Conservation (phyloP, 345 rosid genomes). For the Euphorbia pulcherrima region DNA sequence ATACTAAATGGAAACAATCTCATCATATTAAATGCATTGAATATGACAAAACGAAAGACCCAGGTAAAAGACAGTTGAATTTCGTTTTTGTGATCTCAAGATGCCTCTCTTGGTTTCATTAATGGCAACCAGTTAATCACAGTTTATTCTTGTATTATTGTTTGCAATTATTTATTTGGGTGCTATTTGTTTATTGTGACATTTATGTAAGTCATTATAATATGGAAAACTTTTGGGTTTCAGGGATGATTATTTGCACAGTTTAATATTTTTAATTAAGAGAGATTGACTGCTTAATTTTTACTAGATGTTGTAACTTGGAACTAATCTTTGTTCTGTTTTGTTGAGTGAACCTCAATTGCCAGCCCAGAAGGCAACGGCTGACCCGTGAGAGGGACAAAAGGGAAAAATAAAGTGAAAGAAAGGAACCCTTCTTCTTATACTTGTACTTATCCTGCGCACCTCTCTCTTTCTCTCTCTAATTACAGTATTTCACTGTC, state of each 20-base stretch:
- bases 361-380: constrained; percentile 59
- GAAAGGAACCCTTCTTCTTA: background rate
- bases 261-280: too few species aligned
- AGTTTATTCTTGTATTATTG: constrained; percentile 1
- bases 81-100: constrained; percentile 7
- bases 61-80: constrained; percentile 9
- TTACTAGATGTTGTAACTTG: constrained; percentile 9
- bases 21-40: background rate
- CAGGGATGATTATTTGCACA: background rate
- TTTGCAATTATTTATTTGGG: background rate
- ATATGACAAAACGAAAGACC: constrained; percentile 15
- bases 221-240: background rate
- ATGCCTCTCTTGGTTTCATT: constrained; percentile 5
- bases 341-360: constrained; percentile 37
- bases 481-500: constrained; percentile 21
- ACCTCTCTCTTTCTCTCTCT: constrained; percentile 27
- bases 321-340: constrained; percentile 10
- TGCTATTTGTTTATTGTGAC: background rate
- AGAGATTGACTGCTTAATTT: background rate
- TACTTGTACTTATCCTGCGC: constrained; percentile 25
- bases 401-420: constrained; percentile 23
- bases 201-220: background rate
- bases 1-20: constrained; percentile 9
- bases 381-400: constrained; percentile 59
- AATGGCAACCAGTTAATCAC: constrained; percentile 4